Base-by-base conservation (phyloP, 441 rosid species). In the Adansonia madagascariensis region DNA sequence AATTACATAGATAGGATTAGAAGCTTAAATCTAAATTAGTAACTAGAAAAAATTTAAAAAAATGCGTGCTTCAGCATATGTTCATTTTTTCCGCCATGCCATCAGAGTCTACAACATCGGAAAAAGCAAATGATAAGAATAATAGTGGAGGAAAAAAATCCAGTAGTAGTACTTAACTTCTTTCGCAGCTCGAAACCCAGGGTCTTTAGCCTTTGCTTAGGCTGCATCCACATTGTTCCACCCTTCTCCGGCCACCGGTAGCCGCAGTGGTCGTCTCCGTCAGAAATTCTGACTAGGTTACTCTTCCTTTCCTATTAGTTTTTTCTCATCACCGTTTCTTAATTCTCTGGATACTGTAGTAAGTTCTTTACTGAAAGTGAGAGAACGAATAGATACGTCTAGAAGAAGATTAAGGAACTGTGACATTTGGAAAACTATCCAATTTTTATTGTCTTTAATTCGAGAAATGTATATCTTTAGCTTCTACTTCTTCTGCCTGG, bases 381-480 rank as follows among this genome's bases (percentile, higher is more conserved):
- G 49, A 47, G 24, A 69, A 69, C 12, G 4, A 31, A 24, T 49
- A 3, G 43, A 24, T 12, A 6, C 7, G n/a, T 49, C 43, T 2
- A 52, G 6, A 49, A 24, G 43, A 47, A 27, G 57, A 22, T 49
- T 49, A 24, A 65, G 22, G 52, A 65, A 14, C 44, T 50, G 8
- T 50, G 24, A 70, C 52, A 27, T 27, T 27, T 50, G 46, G 60
- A 15, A 3, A 11, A 8, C 31, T 70, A 70, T 31, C 74, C 52
- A 70, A 70, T 27, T 70, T 70, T 69, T 59, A 27, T 22, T 24
- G 31, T 70, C 14, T 24, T 47, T 49, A 49, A 69, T 49, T 69
- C 22, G 11, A 49, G 41, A 47, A 47, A 68, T 4, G 6, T 49
- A 14, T 15, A 14, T 50, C 60, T 70, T 70, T 70, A 27, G 17